Conservation (phyloP, 495 filamentous ascomycete genomes). For the Aspergillus avenaceus region DNA sequence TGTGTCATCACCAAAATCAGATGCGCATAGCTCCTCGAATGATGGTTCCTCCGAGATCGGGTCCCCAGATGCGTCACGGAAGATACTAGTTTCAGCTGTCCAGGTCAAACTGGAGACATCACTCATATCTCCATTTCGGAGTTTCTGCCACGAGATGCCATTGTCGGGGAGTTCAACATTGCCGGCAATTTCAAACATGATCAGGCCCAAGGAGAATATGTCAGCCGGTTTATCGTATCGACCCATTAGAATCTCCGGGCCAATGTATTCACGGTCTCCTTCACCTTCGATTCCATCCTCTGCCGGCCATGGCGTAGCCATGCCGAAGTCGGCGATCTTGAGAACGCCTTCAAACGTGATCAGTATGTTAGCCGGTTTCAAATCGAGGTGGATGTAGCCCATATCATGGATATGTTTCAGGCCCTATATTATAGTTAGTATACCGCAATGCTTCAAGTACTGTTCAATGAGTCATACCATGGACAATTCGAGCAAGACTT, state of each 20-base stretch:
- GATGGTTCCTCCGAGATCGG: slow-evolving; percentile 47
- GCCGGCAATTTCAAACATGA: slow-evolving; percentile 88
- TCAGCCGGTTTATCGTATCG: slow-evolving; percentile 86
- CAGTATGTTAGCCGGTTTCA: slow-evolving; percentile 93
- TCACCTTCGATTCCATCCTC: slow-evolving; percentile 76
- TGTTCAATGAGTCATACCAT: slow-evolving; percentile 45
- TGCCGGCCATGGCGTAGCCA: slow-evolving; percentile 79
- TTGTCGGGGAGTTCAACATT: slow-evolving; percentile 92
- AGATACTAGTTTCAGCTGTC: slow-evolving; percentile 64
- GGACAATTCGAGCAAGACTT: slow-evolving; percentile 80
- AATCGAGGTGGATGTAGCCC: slow-evolving; percentile 87
- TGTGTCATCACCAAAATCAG: slow-evolving; percentile 44
- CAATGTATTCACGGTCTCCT: slow-evolving; percentile 94
- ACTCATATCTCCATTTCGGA: slow-evolving; percentile 81
- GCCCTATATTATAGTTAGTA: slow-evolving; percentile 57
- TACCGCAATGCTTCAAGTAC: background rate
- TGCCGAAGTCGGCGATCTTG: slow-evolving; percentile 95
- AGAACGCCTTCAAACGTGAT: slow-evolving; percentile 86
- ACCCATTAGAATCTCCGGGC: slow-evolving; percentile 80
- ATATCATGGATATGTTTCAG: slow-evolving; percentile 81
- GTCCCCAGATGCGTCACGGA: slow-evolving; percentile 72
- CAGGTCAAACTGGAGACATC: slow-evolving; percentile 80
- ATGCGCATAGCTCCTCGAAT: slow-evolving; percentile 48
- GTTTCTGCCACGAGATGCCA: slow-evolving; percentile 79
- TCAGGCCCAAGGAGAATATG: slow-evolving; percentile 88